Evolutionary conservation across 1,284 basidiomycete species (phyloP), one percentile per base, ranked within the genome.

Genomic region (Puccinia horiana): DNA sequence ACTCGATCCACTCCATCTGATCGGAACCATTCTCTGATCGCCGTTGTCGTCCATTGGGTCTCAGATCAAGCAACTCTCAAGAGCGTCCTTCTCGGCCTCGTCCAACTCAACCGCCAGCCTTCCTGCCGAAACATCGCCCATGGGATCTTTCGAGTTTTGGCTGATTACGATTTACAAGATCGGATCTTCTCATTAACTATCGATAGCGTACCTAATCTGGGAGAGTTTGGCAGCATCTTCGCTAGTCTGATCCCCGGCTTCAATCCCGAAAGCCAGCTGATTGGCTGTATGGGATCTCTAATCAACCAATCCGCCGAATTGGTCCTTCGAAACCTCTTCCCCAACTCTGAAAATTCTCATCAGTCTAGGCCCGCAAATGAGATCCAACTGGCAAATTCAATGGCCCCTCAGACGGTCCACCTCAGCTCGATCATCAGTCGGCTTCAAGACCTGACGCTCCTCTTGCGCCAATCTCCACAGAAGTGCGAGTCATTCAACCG

Each of bases 161-260:
- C 40, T 23, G 44, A 52, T 9, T 73, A 47, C 70, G 44, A 52
- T 35, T 20, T 73, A 16, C 70, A 49, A n/a, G 18, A 52, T 3
- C 42, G 47, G 11, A 49, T 73, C 70, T 73, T 73, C 70, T 73
- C 70, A 2, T 32, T 73, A 6, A 73, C 70, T 4, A 73, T 73
- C n/a, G 70, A 73, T 35, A 3, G 35, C n/a, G 42, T 73, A 12
- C 70, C 70, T 29, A 44, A 73, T 73, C 47, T 52, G 29, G 32
- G 2, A 18, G 23, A 73, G 29, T 73, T 73, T 52, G 70, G 70
- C 5, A n/a, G 32, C 2, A 23, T 35, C 16, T 29, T 73, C 8
- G 47, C 40, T 18, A 52, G n/a, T 20, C 47, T 73, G 5, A 73
- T 73, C 42, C 70, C 70, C n/a, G 47, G 47, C 40, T 73, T 73